These are phyloP conservation scores for Grosmannia huntii DNA, from an alignment of 2,329 filamentous ascomycete genomes.

Conservation along the genomic window DNA sequence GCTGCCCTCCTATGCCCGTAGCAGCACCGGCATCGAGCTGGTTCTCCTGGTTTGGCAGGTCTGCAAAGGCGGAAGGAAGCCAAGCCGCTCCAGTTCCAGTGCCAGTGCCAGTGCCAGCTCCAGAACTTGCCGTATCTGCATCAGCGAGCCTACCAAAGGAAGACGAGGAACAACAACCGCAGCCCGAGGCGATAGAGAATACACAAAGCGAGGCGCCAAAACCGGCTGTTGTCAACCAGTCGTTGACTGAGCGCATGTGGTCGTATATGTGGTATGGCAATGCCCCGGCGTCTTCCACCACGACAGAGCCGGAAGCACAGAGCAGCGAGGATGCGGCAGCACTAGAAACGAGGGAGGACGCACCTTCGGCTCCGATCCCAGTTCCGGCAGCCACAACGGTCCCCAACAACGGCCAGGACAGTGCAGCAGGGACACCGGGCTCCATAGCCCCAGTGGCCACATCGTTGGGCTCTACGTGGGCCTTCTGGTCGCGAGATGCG, in stretches of 20 bases:
- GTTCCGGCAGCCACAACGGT: conserved; percentile 14
- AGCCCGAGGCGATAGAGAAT: background rate
- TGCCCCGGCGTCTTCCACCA: background rate
- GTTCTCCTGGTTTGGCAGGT: conserved; percentile 10
- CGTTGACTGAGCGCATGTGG: conserved; percentile 8
- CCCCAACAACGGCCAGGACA: background rate
- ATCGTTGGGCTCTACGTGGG: conserved; percentile 57
- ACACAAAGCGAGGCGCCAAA: background rate
- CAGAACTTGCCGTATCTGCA: background rate
- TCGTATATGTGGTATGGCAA: conserved; percentile 22
- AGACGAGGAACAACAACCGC: conserved; percentile 2
- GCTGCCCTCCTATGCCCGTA: background rate
- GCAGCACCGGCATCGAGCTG: conserved; percentile 3
- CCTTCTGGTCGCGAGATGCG: conserved; percentile 61
- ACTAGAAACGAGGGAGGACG: conserved; percentile 21
- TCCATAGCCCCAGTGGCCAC: conserved; percentile 21
- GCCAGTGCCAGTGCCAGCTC: no score
- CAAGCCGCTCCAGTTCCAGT: conserved; percentile 5
- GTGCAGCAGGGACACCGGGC: background rate
- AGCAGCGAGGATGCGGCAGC: conserved; percentile 6
- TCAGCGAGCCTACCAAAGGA: conserved; percentile 6
- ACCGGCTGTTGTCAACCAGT: conserved; percentile 8
- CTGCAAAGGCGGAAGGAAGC: conserved; percentile 8
- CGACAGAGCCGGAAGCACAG: conserved; percentile 2
- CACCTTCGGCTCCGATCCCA: conserved; percentile 11